These are phyloP conservation scores for Anthoceros angustus DNA, from an alignment of 225 moss, liverwort and hornwort species.

Conservation along the genomic window DNA sequence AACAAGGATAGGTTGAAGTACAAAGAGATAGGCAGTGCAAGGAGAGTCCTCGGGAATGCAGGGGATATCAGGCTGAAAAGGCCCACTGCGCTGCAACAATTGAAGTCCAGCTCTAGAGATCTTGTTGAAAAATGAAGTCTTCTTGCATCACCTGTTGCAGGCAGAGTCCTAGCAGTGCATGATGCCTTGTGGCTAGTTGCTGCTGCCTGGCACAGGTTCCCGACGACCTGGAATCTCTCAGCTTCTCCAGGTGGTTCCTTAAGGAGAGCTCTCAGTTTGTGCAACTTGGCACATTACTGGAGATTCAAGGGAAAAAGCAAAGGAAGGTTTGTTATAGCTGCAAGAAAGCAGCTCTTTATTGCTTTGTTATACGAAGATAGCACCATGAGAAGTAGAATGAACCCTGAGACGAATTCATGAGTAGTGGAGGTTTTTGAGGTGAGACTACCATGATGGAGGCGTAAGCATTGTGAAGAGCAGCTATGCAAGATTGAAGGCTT, in stretches of 20 bases:
- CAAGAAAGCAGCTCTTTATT: neutral
- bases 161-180: too few species aligned
- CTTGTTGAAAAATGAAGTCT: too few species aligned
- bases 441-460: neutral
- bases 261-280: neutral
- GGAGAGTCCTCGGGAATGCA: neutral
- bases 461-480: neutral
- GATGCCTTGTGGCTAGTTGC: neutral
- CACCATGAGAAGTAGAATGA: neutral
- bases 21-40: neutral
- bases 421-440: neutral
- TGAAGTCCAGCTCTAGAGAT: too few species aligned
- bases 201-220: neutral
- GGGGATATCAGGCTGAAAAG: neutral
- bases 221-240: neutral
- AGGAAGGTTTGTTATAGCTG: neutral
- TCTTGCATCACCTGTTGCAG: too few species aligned
- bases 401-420: neutral
- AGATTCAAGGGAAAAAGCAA: neutral
- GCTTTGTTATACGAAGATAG: neutral
- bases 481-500: too few species aligned
- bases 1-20: neutral
- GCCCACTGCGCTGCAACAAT: neutral
- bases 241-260: neutral
- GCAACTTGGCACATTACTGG: neutral